Base-by-base conservation (phyloP, 371 early-diverging fungal genomes). In the Apophysomyces elegans region DNA sequence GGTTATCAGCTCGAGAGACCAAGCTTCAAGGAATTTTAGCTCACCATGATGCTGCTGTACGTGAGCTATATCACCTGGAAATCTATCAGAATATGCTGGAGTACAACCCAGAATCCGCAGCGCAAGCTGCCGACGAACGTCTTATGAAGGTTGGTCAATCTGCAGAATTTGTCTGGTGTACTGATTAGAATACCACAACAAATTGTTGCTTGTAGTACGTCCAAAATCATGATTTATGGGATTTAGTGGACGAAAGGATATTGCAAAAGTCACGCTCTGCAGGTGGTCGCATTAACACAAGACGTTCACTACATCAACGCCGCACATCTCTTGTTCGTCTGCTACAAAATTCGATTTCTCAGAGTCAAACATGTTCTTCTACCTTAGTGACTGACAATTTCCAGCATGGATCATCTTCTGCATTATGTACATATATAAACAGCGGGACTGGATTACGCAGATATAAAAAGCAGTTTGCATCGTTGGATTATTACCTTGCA, bases 51-150 rank as follows among this genome's bases (percentile, higher is more conserved):
- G 72, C 71, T 36, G 65, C 76, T n/a, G 77, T 81, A 8, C 79
- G 84, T n/a, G 86, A 89, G 65, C 61, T 88, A 16, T 87, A 82
- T 47, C 86, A 87, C 54, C 67, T 89, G 16, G 88, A 88, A 62
- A 64, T 83, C 4, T 78, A 80, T 68, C 79, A 79, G 45, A 81
- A 75, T 36, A 79, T 85, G 73, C 67, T 87, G 37, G 85, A 83
- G 6, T 89, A 81, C 58, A 79, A 85, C 57, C 85, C 87, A 7
- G 66, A 70, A 47, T 69, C 72, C 35, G 65, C 65, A 57, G 74
- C 77, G 16, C 62, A 67, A 7, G 77, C 80, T 58, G 80, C 81
- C 43, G 86, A 86, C 37, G 84, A 87, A 46, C 77, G 80, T 8
- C 78, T 88, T 59, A 56, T 76, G 38, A 77, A 84, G 72, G 87